Percentiles rank a stretch among this genome's conserved stretches.
Conservation (phyloP, 208 protist genomes). For the Angomonas desouzai region DNA sequence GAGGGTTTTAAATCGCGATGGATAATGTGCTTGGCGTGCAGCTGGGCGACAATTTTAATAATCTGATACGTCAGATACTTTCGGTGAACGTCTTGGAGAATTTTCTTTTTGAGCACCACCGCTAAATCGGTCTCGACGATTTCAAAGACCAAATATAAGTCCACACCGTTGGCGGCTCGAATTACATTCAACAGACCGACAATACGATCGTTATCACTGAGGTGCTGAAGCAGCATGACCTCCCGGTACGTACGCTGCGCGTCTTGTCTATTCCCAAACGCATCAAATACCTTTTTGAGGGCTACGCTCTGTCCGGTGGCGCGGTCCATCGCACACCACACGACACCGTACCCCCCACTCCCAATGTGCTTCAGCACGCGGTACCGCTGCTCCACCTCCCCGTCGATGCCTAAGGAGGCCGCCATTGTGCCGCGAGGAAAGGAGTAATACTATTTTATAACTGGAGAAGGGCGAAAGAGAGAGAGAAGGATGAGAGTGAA, state of each 20-base stretch:
- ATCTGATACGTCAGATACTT: slow-evolving; percentile 96
- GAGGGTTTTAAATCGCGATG: slow-evolving; percentile 94
- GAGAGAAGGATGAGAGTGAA: slow-evolving; percentile 8
- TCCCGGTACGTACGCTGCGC: slow-evolving; percentile 95
- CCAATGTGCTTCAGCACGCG: slow-evolving; percentile 92
- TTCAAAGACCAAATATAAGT: slow-evolving; percentile 98
- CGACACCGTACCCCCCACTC: slow-evolving; percentile 94
- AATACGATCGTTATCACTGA: slow-evolving; percentile 75
- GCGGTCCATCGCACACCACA: slow-evolving; percentile 92
- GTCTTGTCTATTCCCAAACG: slow-evolving; percentile 92
- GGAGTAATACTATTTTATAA: neutral
- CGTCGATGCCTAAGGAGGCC: slow-evolving; percentile 79
- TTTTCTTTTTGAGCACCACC: slow-evolving; percentile 93
- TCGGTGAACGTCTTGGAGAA: slow-evolving; percentile 94
- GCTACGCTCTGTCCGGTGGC: slow-evolving; percentile 83
- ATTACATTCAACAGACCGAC: slow-evolving; percentile 94
- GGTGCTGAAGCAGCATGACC: slow-evolving; percentile 94
- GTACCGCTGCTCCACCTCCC: slow-evolving; percentile 92
- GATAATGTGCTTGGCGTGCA: slow-evolving; percentile 86
- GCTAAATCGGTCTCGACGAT: slow-evolving; percentile 93
- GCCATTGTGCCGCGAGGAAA: neutral
- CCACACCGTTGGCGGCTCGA: slow-evolving; percentile 94
- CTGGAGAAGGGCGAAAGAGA: neutral
- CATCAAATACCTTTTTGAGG: slow-evolving; percentile 97
- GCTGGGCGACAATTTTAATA: slow-evolving; percentile 91